Evolutionary conservation across 306 rosid genomes (phyloP).

Genomic region (Argentina anserina): DNA sequence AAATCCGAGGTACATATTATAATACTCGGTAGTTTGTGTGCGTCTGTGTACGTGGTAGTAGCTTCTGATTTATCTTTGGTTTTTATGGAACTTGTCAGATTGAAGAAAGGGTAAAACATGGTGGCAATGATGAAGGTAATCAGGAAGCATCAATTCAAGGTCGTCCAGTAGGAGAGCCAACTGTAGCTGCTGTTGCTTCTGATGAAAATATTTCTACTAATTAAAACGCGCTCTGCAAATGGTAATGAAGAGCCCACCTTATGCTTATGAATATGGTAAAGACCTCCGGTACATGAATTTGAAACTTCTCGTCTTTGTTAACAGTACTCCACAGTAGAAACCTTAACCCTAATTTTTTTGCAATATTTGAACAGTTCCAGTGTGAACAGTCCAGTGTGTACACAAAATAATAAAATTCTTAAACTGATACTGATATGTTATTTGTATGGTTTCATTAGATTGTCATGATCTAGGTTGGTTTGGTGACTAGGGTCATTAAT

Average conservation of each 20-base stretch:
- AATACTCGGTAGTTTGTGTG: neutral
- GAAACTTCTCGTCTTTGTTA: neutral
- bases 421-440: too few relatives aligned
- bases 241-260: neutral
- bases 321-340: neutral
- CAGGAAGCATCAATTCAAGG: neutral
- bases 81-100: slow-evolving; percentile 27
- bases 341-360: neutral
- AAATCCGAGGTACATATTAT: slow-evolving; percentile 61
- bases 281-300: neutral
- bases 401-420: too few relatives aligned
- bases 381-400: too few relatives aligned
- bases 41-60: neutral
- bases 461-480: neutral
- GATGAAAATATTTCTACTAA: neutral
- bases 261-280: slow-evolving; percentile 6
- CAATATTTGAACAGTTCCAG: neutral
- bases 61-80: neutral
- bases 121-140: neutral
- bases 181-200: neutral
- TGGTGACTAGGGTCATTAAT: neutral
- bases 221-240: neutral
- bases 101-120: slow-evolving; percentile 27
- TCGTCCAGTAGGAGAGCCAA: neutral
- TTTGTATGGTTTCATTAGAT: neutral